Percentiles rank a stretch among this genome's conserved stretches.
These are phyloP conservation scores for Pichia sp. DNA, from an alignment of 1,139 yeast genomes.

Conservation along the genomic window DNA sequence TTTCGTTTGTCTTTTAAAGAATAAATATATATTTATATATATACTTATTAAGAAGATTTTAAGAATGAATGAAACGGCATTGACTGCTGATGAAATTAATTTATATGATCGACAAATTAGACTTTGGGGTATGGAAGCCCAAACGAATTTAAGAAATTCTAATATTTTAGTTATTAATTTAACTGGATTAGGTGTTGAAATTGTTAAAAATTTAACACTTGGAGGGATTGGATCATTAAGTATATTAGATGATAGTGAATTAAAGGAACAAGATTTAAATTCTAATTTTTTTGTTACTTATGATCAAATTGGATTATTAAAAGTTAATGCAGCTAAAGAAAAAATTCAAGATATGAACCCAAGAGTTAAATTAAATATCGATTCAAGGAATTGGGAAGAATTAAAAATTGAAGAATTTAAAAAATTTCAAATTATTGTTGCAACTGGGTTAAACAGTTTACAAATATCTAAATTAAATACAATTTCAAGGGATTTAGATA, in stretches of 20 bases:
- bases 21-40: too few species aligned
- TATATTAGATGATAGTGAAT: slow-evolving; percentile 52
- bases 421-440: slow-evolving; percentile 68
- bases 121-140: slow-evolving; percentile 96
- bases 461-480: slow-evolving; percentile 44
- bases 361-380: slow-evolving; percentile 51
- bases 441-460: slow-evolving; percentile 52
- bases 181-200: slow-evolving; percentile 86
- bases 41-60: not conserved
- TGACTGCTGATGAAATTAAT: slow-evolving; percentile 67
- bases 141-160: slow-evolving; percentile 69
- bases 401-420: slow-evolving; percentile 38
- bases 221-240: slow-evolving; percentile 84
- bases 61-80: not conserved
- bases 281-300: slow-evolving; percentile 74
- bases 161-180: slow-evolving; percentile 73
- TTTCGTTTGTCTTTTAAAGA: too few species aligned
- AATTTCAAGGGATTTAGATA: slow-evolving; percentile 46
- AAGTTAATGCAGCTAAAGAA: slow-evolving; percentile 49
- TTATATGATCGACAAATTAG: slow-evolving; percentile 92
- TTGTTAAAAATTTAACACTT: slow-evolving; percentile 77
- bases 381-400: slow-evolving; percentile 30
- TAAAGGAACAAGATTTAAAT: slow-evolving; percentile 60
- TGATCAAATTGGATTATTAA: slow-evolving; percentile 46
- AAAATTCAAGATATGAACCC: slow-evolving; percentile 70